Base-by-base conservation (phyloP, 2,329 filamentous ascomycete species). In the Ceratocystis eucalypticola region DNA sequence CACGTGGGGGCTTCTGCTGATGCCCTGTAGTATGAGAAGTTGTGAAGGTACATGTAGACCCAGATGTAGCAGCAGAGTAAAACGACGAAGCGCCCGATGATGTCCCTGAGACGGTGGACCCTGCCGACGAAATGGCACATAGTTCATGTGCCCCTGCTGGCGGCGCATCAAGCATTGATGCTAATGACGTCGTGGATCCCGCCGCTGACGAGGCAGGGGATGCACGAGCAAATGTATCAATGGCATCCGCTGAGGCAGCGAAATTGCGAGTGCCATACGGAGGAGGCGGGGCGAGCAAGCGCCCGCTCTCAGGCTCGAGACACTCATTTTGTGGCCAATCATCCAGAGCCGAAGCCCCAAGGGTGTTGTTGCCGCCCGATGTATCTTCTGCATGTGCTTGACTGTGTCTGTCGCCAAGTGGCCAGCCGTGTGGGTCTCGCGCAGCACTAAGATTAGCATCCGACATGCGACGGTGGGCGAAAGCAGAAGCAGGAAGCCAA, bases 1-100 rank as follows among this genome's bases (percentile, higher is more conserved):
- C 80, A 71, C 86, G 87, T 76, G 15, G 74, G 72, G 68, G 76
- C 75, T 30, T 70, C 44, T 17, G 72, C 66, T 28, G 69, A 28
- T 57, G 67, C n/a, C 5, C 59, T 15, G 44, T 10, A 7, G 46
- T 15, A 57, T 2, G 48, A 33, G 50, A 10, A 15, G 22, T n/a
- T 41, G 50, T 25, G 4, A n/a, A 66, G 59, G 45, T 33, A 41
- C 44, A 69, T 62, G 50, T 71, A 68, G 41, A 68, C 64, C 46
- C 65, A 57, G 44, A 64, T 5, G 41, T 37, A 5, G 46, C 33
- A 33, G 5, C 3, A 12, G 45, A 53, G n/a, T 41, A 25, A 25
- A 53, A 53, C 10, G 48, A 57, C 3, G 37, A 57, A 6, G 37
- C 41, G 33, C 22, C 30, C 5, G 37, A 33, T 2, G 48, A 44